Evolutionary conservation across 1,284 basidiomycete genomes (phyloP), one percentile per base, ranked within the genome.

Genomic region (Meira nashicola): DNA sequence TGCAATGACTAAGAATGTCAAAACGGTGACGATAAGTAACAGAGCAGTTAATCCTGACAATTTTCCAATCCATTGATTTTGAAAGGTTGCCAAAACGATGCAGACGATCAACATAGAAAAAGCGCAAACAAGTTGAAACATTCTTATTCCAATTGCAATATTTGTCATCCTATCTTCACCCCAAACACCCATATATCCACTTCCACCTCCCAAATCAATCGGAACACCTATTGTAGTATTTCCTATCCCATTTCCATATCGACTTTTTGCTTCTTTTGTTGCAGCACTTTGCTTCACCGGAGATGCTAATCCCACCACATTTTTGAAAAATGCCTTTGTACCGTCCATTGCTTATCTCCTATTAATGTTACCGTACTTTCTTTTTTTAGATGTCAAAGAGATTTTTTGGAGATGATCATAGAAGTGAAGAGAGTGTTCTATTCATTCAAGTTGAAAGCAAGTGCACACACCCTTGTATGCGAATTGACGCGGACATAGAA

Each of bases 11-110:
- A 73, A 25, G 33, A 74, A 47, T 54, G 67, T 67, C 15, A 59
- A 41, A 10, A 55, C 37, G 15, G 65, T 39, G 4, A 71, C 33
- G 62, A 73, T 70, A 43, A 75, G 65, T 37, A 73, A 39, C 11
- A 75, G 54, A 17, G 71, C 71, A 1, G 71, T 72, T 2, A 75
- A 60, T 38, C 73, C 73, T 0, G 73, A 75, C 10, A 67, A 65
- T 23, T 56, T 50, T 37, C 65, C 68, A 6, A 70, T 58, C 73
- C 73, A 75, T 37, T 67, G 69, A 2, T 39, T 25, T 50, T 75
- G 71, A 55, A 70, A 71, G 0, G 62, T 50, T 1, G 73, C 67
- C 56, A 73, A 63, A 38, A 60, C 70, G 2, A 74, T 65, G 9
- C 64, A 64, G n/a, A 73, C 65, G 52, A 71, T 52, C 11, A 74